These are phyloP conservation scores for Epithele typhae DNA, from an alignment of 768 basidiomycete species.

Conservation along the genomic window DNA sequence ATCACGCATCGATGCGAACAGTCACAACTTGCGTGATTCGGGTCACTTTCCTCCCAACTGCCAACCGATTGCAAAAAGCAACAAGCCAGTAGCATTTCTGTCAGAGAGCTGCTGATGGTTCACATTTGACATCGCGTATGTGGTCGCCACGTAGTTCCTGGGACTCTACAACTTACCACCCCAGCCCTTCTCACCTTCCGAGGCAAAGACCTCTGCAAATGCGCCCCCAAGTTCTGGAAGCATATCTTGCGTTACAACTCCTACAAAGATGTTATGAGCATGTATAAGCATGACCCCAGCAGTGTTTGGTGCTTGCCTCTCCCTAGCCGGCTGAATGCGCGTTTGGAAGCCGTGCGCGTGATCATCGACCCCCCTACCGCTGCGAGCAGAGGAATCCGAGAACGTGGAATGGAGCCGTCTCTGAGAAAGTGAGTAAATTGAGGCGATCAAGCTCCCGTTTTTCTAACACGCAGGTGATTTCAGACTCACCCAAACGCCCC, in stretches of 20 bases:
- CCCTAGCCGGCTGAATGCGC: conserved; percentile 72
- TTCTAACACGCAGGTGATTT: neutral
- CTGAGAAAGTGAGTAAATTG: conserved; percentile 29
- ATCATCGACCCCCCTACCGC: conserved; percentile 85
- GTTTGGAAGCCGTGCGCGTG: conserved; percentile 76
- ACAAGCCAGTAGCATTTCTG: too few species aligned
- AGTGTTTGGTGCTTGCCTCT: conserved; percentile 34
- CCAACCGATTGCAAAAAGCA: too few species aligned
- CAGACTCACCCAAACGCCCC: conserved; percentile 67
- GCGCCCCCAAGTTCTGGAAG: conserved; percentile 25
- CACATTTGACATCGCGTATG: too few species aligned
- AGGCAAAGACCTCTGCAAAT: conserved; percentile 24
- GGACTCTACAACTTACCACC: too few species aligned
- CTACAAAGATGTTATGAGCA: conserved; percentile 5
- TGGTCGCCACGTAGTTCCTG: too few species aligned
- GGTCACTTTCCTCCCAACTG: too few species aligned
- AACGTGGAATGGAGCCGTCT: conserved; percentile 49
- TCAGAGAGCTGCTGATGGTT: too few species aligned
- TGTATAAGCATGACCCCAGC: too few species aligned
- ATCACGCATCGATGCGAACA: too few species aligned
- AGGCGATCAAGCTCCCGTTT: neutral
- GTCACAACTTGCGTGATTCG: too few species aligned
- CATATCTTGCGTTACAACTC: conserved; percentile 27
- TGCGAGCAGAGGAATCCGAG: conserved; percentile 76
- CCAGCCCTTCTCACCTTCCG: conserved; percentile 25